Evolutionary conservation across 495 filamentous ascomycete species (phyloP), one percentile per base, ranked within the genome.

Genomic region (Podospora australis): DNA sequence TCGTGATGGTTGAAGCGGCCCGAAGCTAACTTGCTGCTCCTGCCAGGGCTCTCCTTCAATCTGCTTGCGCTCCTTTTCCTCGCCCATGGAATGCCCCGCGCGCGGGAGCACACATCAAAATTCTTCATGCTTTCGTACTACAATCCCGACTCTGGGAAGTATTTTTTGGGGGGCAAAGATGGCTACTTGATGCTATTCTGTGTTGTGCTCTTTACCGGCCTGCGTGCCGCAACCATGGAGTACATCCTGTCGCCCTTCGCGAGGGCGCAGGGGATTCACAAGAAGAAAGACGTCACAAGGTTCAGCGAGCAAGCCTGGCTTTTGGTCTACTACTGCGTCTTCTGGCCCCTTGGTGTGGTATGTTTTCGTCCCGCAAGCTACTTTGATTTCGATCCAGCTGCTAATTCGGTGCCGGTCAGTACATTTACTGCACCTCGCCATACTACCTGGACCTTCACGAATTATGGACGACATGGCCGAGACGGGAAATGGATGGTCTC

Each of bases 241-340:
- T 91, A 92, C 70, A 52, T 95, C 8, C 72, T 97, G 16, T 78
- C 78, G 34, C 91, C 92, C 16, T 63, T 90, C 16, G 90, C 84
- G 22, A 78, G 77, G 32, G 62, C 70, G 11, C 72, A 72, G 43
- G 90, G 90, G 11, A 70, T 97, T 52, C 74, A 77, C 50, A 79
- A 80, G 48, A 73, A 71, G 54, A 96, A 94, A 67, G 83, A 78
- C 6, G 66, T 82, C 19, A 74, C 86, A 19, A 78, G 94, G 32
- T 87, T 97, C 66, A 86, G 88, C 40, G 92, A 98, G 65, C 92
- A 98, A 70, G 88, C 82, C 42, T 98, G 90, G 87, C 72, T 95
- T 59, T 62, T 87, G 21, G 56, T 90, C 26, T 97, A 96, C 70
- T 86, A 88, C 62, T 63, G 62, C 21, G 68, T 81, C 44, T 89